These are phyloP conservation scores for Colletotrichum higginsianum DNA, from an alignment of 2,329 filamentous ascomycete genomes.

Conservation along the genomic window DNA sequence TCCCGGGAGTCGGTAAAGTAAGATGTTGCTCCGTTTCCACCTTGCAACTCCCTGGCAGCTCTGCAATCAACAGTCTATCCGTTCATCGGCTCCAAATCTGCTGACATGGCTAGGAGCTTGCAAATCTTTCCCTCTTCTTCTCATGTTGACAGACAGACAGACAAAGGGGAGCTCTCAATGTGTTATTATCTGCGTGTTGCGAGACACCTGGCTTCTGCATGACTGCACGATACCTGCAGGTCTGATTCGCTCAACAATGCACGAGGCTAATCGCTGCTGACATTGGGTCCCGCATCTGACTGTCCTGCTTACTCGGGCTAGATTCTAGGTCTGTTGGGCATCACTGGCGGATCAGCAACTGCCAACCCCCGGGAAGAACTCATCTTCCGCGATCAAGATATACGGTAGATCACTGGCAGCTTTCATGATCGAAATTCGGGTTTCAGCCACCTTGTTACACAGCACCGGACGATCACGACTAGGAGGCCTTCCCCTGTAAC, in stretches of 20 bases:
- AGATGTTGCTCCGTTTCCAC: too few species aligned
- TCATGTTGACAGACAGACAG: too few species aligned
- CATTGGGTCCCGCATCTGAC: neutral
- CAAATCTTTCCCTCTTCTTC: too few species aligned
- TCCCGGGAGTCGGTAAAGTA: too few species aligned
- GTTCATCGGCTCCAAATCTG: too few species aligned
- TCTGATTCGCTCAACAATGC: neutral
- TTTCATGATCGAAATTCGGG: neutral
- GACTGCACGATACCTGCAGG: neutral
- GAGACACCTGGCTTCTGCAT: too few species aligned
- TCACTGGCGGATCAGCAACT: neutral
- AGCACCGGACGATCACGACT: neutral
- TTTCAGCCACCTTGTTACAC: neutral
- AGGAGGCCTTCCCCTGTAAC: too few species aligned
- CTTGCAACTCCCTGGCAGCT: too few species aligned
- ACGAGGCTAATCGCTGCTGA: neutral
- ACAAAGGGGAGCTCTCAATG: neutral
- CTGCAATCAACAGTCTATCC: too few species aligned
- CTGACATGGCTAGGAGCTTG: too few species aligned
- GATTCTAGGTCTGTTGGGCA: neutral
- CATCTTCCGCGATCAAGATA: neutral
- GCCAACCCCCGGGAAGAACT: neutral
- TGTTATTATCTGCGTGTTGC: neutral
- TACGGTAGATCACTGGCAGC: neutral
- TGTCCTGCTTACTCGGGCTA: neutral